Conservation (phyloP, 2,329 filamentous ascomycete species). For the Botryotinia narcissicola region DNA sequence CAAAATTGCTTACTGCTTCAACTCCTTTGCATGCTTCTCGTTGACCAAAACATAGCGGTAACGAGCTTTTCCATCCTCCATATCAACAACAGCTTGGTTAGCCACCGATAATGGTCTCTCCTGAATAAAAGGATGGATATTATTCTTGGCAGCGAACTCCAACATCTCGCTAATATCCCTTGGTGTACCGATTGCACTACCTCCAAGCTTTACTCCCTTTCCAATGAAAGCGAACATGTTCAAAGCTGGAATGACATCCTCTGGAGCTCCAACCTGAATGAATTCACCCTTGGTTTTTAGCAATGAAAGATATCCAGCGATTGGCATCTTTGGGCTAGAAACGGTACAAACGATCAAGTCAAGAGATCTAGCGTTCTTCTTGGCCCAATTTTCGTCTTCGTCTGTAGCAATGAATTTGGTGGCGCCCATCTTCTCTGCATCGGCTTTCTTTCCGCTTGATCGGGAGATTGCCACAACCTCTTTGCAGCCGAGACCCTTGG, state of each 20-base stretch:
- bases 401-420: conserved; percentile 19
- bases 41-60: conserved; percentile 45
- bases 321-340: conserved; percentile 56
- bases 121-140: conserved; percentile 56
- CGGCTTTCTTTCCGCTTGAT: conserved; percentile 15
- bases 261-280: conserved; percentile 63
- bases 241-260: conserved; percentile 52
- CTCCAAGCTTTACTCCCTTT: conserved; percentile 49
- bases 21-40: conserved; percentile 18
- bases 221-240: conserved; percentile 46
- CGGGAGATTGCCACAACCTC: conserved; percentile 54
- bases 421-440: conserved; percentile 20
- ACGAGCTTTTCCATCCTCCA: conserved; percentile 54
- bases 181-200: conserved; percentile 40
- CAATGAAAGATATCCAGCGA: conserved; percentile 58
- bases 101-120: conserved; percentile 53
- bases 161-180: conserved; percentile 60
- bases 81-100: conserved; percentile 54
- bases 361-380: conserved; percentile 49
- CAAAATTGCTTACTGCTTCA: not conserved
- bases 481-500: conserved; percentile 66
- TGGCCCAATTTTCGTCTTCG: conserved; percentile 43
- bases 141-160: conserved; percentile 54
- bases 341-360: conserved; percentile 60
- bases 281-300: conserved; percentile 57